Evolutionary conservation across 805 yeast species (phyloP), one percentile per base, ranked within the genome.

Genomic region (Teunomyces panamensis): DNA sequence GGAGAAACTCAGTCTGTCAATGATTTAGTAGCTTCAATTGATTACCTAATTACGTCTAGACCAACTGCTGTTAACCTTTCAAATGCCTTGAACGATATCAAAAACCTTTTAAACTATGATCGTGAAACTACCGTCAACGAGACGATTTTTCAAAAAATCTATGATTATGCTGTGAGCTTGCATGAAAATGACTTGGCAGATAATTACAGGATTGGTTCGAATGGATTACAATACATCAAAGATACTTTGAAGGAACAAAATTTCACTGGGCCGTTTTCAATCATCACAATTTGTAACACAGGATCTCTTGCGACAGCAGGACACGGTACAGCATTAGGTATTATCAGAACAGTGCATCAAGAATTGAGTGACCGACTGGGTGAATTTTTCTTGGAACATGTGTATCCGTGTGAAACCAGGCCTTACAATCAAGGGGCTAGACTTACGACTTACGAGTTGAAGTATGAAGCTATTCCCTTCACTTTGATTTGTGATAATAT

Each of bases 271-370:
- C 84, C 85, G 4, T 84, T 90, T 61, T 80, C 95, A 1, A 91
- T 89, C 3, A 68, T 94, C 62, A 92, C 98, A 1, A 88, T 94
- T 48, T 92, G 99, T 68, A 92, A 92, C 68, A 92, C 99, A 0
- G 99, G 99, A 0, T 89, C 97, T 0, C 73, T 92, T 49, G 99
- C 99, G 1, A 92, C 99, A 1, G 89, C 98, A 3, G 98, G 98
- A 2, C 92, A 90, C 63, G 99, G 99, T 28, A 92, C 99, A 4
- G 98, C 98, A 0, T 74, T 92, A 28, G 98, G 99, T 10, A 88
- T 94, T 20, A 82, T 92, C 34, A 80, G 98, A 55, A 81, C 96
- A 0, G 72, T 87, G 2, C 57, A 51, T 79, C 77, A 77, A 59
- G 63, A 45, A 67, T 73, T 72, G 51, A 37, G 41, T 14, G 30